Evolutionary conservation across 140 eudicot species (phyloP).

Genomic region (Stevia rebaudiana): DNA sequence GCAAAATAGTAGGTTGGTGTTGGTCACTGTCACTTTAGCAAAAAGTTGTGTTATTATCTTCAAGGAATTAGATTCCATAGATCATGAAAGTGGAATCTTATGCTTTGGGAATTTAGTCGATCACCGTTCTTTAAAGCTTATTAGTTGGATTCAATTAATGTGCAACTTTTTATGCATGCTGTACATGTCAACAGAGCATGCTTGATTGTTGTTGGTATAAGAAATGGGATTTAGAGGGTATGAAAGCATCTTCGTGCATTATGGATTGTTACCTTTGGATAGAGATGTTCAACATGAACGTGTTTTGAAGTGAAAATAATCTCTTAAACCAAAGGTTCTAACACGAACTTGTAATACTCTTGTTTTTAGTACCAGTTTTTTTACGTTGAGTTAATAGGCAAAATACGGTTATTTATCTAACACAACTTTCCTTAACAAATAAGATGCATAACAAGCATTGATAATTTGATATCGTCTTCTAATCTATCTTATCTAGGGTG

Average conservation of each 20-base stretch:
- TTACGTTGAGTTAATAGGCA: too few relatives aligned
- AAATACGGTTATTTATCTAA: too few relatives aligned
- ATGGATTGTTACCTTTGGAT: background rate
- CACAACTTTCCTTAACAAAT: too few relatives aligned
- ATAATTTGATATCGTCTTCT: too few relatives aligned
- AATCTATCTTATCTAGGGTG: too few relatives aligned
- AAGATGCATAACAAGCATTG: too few relatives aligned
- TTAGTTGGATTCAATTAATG: background rate
- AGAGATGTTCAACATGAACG: background rate
- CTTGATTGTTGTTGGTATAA: background rate
- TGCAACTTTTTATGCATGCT: background rate
- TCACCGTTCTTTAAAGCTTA: slow-evolving; percentile 7
- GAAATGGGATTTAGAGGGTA: background rate
- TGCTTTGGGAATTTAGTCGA: slow-evolving; percentile 17
- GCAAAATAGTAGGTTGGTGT: background rate
- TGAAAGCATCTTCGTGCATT: background rate
- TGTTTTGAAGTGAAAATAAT: background rate
- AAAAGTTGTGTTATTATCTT: slow-evolving; percentile 9
- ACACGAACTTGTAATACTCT: too few relatives aligned
- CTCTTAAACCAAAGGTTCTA: too few relatives aligned
- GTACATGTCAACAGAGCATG: slow-evolving; percentile 1
- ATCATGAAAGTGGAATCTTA: slow-evolving; percentile 15
- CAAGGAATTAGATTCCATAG: slow-evolving; percentile 28
- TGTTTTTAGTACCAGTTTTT: too few relatives aligned
- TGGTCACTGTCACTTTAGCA: slow-evolving; percentile 22